A percentile compares a stretch with the other conserved stretches of the same genome.
Conservation (phyloP, 768 basidiomycete genomes). For the Boletus speciosus region DNA sequence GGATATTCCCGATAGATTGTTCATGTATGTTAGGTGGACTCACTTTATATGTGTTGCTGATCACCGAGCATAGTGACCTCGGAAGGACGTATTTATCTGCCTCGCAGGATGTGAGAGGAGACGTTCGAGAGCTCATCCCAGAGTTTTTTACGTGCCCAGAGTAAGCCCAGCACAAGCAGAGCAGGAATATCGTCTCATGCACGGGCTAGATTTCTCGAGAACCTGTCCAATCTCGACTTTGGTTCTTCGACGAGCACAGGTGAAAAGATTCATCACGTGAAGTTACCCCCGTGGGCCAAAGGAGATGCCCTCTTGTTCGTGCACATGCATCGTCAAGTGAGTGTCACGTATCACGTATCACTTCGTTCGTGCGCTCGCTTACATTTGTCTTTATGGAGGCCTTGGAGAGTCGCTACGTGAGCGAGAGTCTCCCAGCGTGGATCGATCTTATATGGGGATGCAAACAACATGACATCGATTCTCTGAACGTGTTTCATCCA, state of each 20-base stretch:
- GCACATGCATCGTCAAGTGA: constrained; percentile 67
- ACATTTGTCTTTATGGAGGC: constrained; percentile 45
- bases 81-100: constrained; percentile 82
- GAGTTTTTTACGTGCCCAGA: constrained; percentile 86
- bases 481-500: constrained; percentile 88
- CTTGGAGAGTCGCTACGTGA: constrained; percentile 83
- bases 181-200: background rate
- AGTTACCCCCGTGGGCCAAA: constrained; percentile 87
- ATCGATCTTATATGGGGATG: constrained; percentile 93
- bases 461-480: constrained; percentile 74
- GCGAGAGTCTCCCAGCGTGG: constrained; percentile 81
- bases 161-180: constrained; percentile 33
- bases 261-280: constrained; percentile 83
- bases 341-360: constrained; percentile 6
- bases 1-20: constrained; percentile 87
- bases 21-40: constrained; percentile 46
- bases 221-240: constrained; percentile 75
- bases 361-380: background rate
- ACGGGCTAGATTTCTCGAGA: constrained; percentile 71
- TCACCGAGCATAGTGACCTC: constrained; percentile 52
- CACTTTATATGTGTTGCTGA: constrained; percentile 1
- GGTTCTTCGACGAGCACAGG: constrained; percentile 69
- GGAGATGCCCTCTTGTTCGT: constrained; percentile 82
- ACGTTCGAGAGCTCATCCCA: constrained; percentile 90
- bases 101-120: constrained; percentile 80